A percentile compares a stretch with the other conserved stretches of the same genome.
Conservation (phyloP, 164 flowering plant species). For the Tinospora cordifolia region DNA sequence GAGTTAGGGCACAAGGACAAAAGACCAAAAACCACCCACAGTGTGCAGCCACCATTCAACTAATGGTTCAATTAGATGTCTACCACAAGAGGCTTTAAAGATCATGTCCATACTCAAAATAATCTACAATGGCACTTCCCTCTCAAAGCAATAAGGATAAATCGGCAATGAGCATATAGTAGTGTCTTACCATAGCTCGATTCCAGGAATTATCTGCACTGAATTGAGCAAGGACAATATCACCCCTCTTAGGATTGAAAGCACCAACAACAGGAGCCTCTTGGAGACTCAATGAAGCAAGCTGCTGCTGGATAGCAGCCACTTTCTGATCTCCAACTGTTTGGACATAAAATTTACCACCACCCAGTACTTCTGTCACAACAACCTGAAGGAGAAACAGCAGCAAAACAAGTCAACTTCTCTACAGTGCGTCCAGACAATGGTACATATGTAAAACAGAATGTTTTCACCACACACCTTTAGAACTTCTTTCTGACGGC, state of each 20-base stretch:
- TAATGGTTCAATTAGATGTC: too few species aligned
- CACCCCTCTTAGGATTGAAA: constrained; percentile 93
- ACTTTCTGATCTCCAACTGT: constrained; percentile 66
- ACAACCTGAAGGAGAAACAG: constrained; percentile 41
- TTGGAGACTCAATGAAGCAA: constrained; percentile 62
- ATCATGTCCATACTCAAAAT: neutral
- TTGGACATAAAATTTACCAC: constrained; percentile 90
- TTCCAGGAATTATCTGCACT: constrained; percentile 91
- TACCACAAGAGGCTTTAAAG: too few species aligned
- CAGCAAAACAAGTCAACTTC: neutral
- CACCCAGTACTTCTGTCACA: constrained; percentile 86
- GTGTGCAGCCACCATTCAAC: too few species aligned
- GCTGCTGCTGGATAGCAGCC: constrained; percentile 69
- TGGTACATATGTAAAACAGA: neutral
- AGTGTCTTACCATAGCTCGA: constrained; percentile 48
- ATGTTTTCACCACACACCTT: constrained; percentile 41
- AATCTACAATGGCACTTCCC: neutral
- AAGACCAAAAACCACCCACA: too few species aligned
- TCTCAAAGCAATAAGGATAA: neutral
- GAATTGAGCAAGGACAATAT: constrained; percentile 82
- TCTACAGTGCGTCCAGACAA: neutral
- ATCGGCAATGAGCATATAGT: neutral
- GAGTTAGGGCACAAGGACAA: neutral
- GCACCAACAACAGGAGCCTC: constrained; percentile 83
- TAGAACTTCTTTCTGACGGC: constrained; percentile 71